Conservation (phyloP, 2,329 filamentous ascomycete species). For the Geosmithia putterillii region DNA sequence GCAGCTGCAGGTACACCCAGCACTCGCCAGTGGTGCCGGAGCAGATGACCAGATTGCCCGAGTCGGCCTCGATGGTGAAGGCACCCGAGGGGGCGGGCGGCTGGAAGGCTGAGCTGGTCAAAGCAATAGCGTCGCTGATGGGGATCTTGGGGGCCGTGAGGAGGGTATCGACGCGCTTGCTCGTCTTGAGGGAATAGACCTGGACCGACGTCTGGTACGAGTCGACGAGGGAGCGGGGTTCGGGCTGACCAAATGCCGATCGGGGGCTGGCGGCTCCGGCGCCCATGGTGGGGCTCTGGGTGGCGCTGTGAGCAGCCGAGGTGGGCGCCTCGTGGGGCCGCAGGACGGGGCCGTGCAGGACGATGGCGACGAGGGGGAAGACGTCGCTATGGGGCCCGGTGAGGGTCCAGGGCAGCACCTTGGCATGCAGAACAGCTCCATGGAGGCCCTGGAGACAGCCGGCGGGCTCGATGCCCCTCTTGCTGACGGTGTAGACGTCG, state of each 20-base stretch:
- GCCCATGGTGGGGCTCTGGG: constrained; percentile 15
- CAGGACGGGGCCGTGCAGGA: constrained; percentile 65
- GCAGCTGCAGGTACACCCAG: constrained; percentile 55
- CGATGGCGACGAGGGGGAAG: constrained; percentile 66
- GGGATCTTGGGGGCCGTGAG: constrained; percentile 56
- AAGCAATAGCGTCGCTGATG: constrained; percentile 39
- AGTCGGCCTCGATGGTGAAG: constrained; percentile 61
- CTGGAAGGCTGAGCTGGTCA: constrained; percentile 51
- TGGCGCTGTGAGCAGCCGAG: constrained; percentile 21
- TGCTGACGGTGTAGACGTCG: constrained; percentile 62
- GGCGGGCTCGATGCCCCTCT: constrained; percentile 57
- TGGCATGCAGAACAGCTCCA: constrained; percentile 71
- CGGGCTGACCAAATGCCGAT: constrained; percentile 23
- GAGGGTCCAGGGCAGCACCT: constrained; percentile 62
- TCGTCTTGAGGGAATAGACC: constrained; percentile 73
- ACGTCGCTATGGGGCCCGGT: constrained; percentile 38
- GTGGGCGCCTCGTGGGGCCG: constrained; percentile 23
- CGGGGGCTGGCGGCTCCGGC: constrained; percentile 30
- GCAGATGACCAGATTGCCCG: constrained; percentile 58
- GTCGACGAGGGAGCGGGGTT: constrained; percentile 28
- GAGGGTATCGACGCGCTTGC: constrained; percentile 57
- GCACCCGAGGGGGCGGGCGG: constrained; percentile 61
- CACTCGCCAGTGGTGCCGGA: constrained; percentile 81
- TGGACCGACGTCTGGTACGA: constrained; percentile 83
- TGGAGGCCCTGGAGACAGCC: constrained; percentile 64